Evolutionary conservation across 2,329 filamentous ascomycete genomes (phyloP).

Genomic region (Fusarium graminum): DNA sequence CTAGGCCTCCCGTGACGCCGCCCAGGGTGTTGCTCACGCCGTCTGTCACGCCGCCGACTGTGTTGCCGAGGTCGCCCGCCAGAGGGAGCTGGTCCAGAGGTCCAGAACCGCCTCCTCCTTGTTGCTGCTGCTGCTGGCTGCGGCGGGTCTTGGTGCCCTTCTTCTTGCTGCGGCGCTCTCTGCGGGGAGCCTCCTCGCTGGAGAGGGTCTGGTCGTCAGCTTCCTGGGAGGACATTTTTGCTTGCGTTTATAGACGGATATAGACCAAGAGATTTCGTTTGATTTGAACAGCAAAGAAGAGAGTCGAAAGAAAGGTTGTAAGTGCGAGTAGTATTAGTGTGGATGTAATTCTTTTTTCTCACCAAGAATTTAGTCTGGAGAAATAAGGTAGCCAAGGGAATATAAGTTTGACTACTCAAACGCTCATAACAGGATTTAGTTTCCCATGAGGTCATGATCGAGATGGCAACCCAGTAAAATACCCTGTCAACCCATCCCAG

Average conservation of each 20-base stretch:
- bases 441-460: slow-evolving; percentile 50
- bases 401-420: slow-evolving; percentile 42
- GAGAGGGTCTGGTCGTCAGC: slow-evolving; percentile 45
- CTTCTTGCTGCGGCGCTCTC: slow-evolving; percentile 48
- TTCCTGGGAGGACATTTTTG: slow-evolving; percentile 47
- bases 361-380: slow-evolving; percentile 25
- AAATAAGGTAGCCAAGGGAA: slow-evolving; percentile 34
- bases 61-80: slow-evolving; percentile 53
- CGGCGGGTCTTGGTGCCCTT: slow-evolving; percentile 50
- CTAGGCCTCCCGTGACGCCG: slow-evolving; percentile 55
- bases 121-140: slow-evolving; percentile 42
- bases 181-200: slow-evolving; percentile 45
- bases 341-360: slow-evolving; percentile 4
- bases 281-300: neutral
- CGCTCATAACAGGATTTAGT: slow-evolving; percentile 50
- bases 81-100: slow-evolving; percentile 57
- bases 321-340: slow-evolving; percentile 16
- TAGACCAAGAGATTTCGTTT: no score
- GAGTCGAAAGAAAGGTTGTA: neutral
- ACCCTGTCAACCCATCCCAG: slow-evolving; percentile 25
- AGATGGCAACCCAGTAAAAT: slow-evolving; percentile 31
- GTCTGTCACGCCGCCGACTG: slow-evolving; percentile 58
- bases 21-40: slow-evolving; percentile 59
- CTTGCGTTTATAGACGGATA: neutral
- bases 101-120: slow-evolving; percentile 26